A percentile compares a stretch with the other conserved stretches of the same genome.
phyloP scores from a whole-genome alignment of 2,329 filamentous ascomycete species.

The Phaeoacremonium minimum region DNA sequence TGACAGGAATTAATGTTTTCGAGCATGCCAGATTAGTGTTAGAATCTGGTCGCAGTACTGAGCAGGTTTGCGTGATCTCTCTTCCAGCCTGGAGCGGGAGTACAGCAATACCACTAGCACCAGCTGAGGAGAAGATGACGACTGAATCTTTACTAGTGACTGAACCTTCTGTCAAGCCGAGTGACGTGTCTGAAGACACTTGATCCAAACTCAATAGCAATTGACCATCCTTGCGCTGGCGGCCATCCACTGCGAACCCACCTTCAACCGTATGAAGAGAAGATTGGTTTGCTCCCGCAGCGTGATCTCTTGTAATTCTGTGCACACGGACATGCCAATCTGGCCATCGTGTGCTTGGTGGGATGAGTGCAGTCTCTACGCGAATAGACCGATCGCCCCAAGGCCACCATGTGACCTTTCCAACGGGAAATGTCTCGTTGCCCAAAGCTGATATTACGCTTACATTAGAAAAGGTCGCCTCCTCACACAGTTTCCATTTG shows the following conservation, averaged over 20 bases:
- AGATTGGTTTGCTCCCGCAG: not conserved
- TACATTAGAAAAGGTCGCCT: not conserved
- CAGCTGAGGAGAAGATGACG: constrained; percentile 12
- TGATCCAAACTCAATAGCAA: constrained; percentile 1
- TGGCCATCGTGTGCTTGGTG: constrained; percentile 21
- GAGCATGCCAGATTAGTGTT: constrained; percentile 22
- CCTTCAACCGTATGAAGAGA: constrained; percentile 15
- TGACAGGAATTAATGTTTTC: constrained; percentile 18
- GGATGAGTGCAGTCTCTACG: constrained; percentile 28
- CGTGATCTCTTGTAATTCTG: constrained; percentile 14
- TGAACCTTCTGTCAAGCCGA: constrained; percentile 2
- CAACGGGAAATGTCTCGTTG: not conserved
- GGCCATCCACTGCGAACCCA: constrained; percentile 17
- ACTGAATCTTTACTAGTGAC: not conserved
- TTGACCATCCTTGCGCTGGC: constrained; percentile 1
- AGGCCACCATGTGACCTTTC: constrained; percentile 12
- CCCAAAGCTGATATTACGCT: not conserved
- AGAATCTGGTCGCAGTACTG: constrained; percentile 18
- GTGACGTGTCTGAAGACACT: not conserved
- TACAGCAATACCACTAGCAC: constrained; percentile 6
- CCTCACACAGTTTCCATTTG: constrained; percentile 3
- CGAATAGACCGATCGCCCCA: constrained; percentile 15
- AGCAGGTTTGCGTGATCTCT: not conserved
- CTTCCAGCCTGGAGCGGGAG: not conserved
- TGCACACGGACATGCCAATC: constrained; percentile 34